A percentile compares a stretch with the other conserved stretches of the same genome.
Evolutionary conservation across 73 alveolate genomes (phyloP).

Genomic region (Tetrahymena thermophila): DNA sequence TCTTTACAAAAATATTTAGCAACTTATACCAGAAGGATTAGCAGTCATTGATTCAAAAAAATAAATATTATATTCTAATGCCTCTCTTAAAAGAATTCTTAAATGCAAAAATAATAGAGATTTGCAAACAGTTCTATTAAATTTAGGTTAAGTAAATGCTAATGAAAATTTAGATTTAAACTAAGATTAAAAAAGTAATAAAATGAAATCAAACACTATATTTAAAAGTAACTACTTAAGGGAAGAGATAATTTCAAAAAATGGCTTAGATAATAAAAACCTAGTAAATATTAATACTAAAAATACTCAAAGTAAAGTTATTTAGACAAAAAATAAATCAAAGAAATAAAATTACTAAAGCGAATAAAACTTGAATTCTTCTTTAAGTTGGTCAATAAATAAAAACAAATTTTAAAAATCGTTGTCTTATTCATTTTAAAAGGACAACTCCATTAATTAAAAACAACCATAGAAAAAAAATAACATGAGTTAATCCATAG

Average conservation of each 20-base stretch:
- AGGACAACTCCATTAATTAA: too few species aligned
- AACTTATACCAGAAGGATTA: background rate
- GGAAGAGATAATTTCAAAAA: background rate
- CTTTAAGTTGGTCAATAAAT: too few species aligned
- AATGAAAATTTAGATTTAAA: background rate
- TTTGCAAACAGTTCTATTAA: too few species aligned
- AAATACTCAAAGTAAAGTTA: background rate
- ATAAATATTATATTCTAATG: background rate
- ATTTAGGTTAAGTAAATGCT: background rate
- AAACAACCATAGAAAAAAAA: too few species aligned
- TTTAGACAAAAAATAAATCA: too few species aligned
- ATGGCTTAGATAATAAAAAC: background rate
- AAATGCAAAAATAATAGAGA: background rate
- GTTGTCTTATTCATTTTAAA: too few species aligned
- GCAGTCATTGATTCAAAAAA: background rate
- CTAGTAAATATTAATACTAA: background rate
- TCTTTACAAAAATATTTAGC: too few species aligned
- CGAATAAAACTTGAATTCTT: background rate
- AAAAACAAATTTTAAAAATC: too few species aligned
- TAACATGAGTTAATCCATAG: too few species aligned
- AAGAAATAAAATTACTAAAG: background rate
- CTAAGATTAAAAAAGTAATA: too few species aligned
- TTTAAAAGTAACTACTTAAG: background rate
- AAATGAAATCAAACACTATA: background rate
- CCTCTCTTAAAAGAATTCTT: background rate